Evolutionary conservation across 179 eudicot genomes (phyloP).

Genomic region (Camellia oleifera): DNA sequence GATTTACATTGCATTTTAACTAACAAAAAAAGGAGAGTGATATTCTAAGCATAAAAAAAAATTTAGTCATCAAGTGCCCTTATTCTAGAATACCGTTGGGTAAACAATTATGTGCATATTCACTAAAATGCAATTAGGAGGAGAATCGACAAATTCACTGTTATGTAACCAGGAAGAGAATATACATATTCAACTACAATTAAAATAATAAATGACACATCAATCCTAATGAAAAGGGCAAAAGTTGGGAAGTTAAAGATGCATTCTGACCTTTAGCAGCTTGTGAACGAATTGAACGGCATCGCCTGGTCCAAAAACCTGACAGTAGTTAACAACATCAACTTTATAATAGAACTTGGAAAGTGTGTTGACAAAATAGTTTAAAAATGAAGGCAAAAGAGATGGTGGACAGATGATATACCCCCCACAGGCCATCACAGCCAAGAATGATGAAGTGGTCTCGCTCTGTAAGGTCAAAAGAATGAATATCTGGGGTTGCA

Average conservation of each 20-base stretch:
- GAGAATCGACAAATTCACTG: neutral
- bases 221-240: neutral
- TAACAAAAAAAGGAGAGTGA: neutral
- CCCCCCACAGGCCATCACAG: conserved; percentile 98
- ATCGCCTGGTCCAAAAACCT: conserved; percentile 90
- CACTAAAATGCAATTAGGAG: neutral
- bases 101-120: neutral
- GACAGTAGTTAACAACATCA: neutral
- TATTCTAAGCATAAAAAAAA: neutral
- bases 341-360: conserved; percentile 7
- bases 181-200: neutral
- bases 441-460: conserved; percentile 86
- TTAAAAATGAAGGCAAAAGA: neutral
- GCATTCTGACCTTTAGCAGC: conserved; percentile 57
- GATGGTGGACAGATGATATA: conserved; percentile 24
- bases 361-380: neutral
- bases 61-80: neutral
- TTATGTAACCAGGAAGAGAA: neutral
- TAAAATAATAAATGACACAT: neutral
- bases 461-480: conserved; percentile 72
- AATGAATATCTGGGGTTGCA: conserved; percentile 74
- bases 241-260: neutral
- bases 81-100: neutral
- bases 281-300: conserved; percentile 82
- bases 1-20: neutral